Evolutionary conservation across 345 rosid genomes (phyloP), one percentile per base, ranked within the genome.

Genomic region (Eutrema heterophyllum): DNA sequence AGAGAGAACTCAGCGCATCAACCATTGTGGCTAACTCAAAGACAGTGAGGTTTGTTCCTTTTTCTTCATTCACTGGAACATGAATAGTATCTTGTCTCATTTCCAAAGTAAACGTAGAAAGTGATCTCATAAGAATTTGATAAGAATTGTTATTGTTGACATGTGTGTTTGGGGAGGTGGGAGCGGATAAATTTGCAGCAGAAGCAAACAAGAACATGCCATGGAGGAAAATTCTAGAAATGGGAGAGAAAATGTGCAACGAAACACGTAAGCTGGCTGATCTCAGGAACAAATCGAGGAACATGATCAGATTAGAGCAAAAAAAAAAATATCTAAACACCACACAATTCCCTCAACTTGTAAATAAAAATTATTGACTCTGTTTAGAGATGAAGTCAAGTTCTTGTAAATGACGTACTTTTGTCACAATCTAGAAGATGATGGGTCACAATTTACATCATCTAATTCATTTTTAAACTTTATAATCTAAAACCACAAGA

Each of bases 221-320:
- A 9, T 91, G 96, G 96, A 83, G 80, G 74, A 94, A 86, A 77
- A 81, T 93, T 65, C 71, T 91, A 78, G 91, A 89, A 16, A 84
- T 81, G 80, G 97, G 98, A 67, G 71, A n/a, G 7, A 76, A 70
- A 16, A 82, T 87, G 67, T 93, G 89, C 44, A 51, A 88, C 33
- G 40, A 62, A 49, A 83, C 83, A 45, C 90, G 97, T 41, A 80
- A 78, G 32, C 89, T 97, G 0, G 13, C 70, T 54, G 97, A 89
- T 79, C 96, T 93, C 36, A 89, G 86, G 78, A 91, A 89, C 70
- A 93, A 91, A 69, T 91, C 94, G 96, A 87, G 85, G 81, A 83
- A 73, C 64, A 77, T 83, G 33, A 38, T 53, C 26, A 61, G 79
- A 68, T 14, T 9, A 35, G 21, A 33, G 18, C 12, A 26, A 13